Evolutionary conservation across 2,329 filamentous ascomycete species (phyloP).

Genomic region (Sporothrix schenckii): DNA sequence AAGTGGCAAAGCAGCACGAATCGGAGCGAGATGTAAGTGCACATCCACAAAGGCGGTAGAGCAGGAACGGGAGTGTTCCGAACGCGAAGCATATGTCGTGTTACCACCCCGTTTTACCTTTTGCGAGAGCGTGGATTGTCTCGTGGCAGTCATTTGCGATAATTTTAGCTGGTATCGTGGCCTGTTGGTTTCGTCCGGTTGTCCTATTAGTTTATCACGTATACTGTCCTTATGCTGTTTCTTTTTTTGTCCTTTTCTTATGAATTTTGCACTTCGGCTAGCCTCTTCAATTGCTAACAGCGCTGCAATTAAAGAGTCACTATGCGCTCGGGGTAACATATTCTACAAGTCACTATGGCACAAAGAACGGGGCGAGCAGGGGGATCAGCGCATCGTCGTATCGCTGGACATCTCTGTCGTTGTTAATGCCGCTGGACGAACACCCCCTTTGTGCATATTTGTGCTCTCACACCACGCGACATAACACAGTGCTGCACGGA

Average conservation of each 20-base stretch:
- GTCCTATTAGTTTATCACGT: neutral
- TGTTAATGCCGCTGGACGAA: constrained; percentile 25
- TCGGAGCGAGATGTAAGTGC: constrained; percentile 16
- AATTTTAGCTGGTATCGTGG: neutral
- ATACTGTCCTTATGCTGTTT: neutral
- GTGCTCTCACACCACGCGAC: neutral
- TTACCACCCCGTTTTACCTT: constrained; percentile 10
- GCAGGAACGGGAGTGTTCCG: constrained; percentile 16
- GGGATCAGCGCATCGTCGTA: constrained; percentile 22
- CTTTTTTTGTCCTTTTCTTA: neutral
- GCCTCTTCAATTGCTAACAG: neutral
- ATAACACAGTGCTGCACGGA: neutral
- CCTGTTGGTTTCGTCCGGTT: neutral
- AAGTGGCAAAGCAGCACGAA: constrained; percentile 1
- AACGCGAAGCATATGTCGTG: neutral
- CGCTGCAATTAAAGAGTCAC: neutral
- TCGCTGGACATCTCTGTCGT: constrained; percentile 25
- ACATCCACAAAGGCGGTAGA: constrained; percentile 15
- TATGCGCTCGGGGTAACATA: constrained; percentile 2
- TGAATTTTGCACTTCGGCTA: neutral
- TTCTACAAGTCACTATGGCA: constrained; percentile 2
- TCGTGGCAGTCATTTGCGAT: neutral
- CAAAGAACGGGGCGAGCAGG: constrained; percentile 23
- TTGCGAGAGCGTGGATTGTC: neutral
- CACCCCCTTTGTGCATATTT: neutral